Conservation (phyloP, 768 basidiomycete species). For the Symmetrospora coprosmae region DNA sequence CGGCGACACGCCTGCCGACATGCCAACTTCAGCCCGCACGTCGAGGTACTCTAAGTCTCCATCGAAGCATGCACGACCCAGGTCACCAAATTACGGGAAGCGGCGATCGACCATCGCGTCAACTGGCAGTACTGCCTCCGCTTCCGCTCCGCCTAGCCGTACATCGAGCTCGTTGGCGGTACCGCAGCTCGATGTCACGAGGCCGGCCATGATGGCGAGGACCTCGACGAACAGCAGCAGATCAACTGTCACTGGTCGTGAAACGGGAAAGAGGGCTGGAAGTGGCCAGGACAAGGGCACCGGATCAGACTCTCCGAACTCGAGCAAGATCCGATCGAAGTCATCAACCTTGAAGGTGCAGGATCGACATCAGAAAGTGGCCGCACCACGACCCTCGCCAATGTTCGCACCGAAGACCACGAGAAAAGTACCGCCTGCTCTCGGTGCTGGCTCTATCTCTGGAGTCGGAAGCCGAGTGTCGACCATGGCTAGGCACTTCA, state of each 20-base stretch:
- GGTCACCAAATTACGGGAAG: neutral
- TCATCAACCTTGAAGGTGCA: too few species aligned
- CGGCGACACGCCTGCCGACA: neutral
- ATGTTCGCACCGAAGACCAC: neutral
- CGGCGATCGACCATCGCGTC: too few species aligned
- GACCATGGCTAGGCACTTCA: constrained; percentile 78
- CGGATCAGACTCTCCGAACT: too few species aligned
- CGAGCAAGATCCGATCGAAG: too few species aligned
- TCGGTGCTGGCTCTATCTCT: neutral
- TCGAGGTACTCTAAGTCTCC: neutral
- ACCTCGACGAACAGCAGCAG: too few species aligned
- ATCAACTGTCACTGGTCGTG: too few species aligned
- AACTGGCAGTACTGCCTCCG: neutral
- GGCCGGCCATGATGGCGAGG: too few species aligned
- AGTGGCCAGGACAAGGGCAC: neutral
- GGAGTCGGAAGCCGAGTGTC: constrained; percentile 44
- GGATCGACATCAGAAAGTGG: neutral
- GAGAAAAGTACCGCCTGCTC: neutral
- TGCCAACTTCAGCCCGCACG: neutral
- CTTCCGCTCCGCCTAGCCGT: neutral
- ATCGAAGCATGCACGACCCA: neutral
- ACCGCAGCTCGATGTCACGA: too few species aligned
- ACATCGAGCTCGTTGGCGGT: neutral
- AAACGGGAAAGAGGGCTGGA: too few species aligned
- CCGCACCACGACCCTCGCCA: neutral